A percentile compares a stretch with the other conserved stretches of the same genome.
phyloP scores from a whole-genome alignment of 768 basidiomycete genomes.

The Suillus sp. region DNA sequence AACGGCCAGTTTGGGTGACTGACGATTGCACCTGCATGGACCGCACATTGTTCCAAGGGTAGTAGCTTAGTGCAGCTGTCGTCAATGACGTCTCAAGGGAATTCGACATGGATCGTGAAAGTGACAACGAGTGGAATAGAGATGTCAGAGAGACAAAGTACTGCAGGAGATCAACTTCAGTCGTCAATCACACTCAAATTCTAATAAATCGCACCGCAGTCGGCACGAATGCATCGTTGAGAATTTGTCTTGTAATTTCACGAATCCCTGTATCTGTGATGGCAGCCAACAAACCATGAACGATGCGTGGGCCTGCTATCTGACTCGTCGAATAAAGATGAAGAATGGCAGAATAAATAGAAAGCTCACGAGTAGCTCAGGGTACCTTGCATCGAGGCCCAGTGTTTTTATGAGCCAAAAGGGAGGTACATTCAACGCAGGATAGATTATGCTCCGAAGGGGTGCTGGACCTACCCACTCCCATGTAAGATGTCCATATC shows the following conservation, averaged over 20 bases:
- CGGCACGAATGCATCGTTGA: slow-evolving; percentile 59
- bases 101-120: slow-evolving; percentile 90
- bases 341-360: background rate
- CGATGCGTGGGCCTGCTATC: slow-evolving; percentile 72
- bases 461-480: slow-evolving; percentile 81
- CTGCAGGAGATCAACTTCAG: slow-evolving; percentile 40
- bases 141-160: slow-evolving; percentile 80
- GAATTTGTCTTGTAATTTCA: slow-evolving; percentile 55
- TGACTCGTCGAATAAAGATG: slow-evolving; percentile 32
- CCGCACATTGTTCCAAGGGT: slow-evolving; percentile 62
- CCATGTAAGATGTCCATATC: slow-evolving; percentile 93
- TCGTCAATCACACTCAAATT: background rate
- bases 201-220: slow-evolving; percentile 56
- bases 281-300: slow-evolving; percentile 79
- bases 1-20: slow-evolving; percentile 23
- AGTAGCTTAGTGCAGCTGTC: slow-evolving; percentile 72
- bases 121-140: slow-evolving; percentile 81
- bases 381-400: slow-evolving; percentile 49
- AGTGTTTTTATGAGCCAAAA: slow-evolving; percentile 69
- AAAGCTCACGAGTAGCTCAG: slow-evolving; percentile 61
- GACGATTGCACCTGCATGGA: slow-evolving; percentile 29
- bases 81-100: slow-evolving; percentile 89
- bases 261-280: slow-evolving; percentile 77
- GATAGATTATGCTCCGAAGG: slow-evolving; percentile 81
- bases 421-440: slow-evolving; percentile 75